These are phyloP conservation scores for Clitoria ternatea DNA, from an alignment of 306 rosid genomes.

Conservation along the genomic window DNA sequence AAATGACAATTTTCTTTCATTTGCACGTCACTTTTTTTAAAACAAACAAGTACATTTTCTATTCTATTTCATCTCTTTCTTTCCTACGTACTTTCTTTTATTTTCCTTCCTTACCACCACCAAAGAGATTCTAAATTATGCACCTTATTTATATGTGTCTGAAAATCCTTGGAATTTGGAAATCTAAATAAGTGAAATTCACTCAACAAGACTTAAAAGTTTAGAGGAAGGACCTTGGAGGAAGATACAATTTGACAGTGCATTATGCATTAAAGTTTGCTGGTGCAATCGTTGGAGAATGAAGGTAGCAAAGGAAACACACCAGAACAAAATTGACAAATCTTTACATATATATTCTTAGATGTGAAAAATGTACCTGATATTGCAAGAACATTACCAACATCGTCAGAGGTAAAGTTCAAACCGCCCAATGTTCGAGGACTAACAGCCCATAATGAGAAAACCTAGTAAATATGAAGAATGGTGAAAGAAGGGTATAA, in stretches of 20 bases:
- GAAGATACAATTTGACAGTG: not conserved
- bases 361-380: constrained; percentile 43
- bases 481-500: not conserved
- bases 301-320: not conserved
- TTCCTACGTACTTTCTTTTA: no score
- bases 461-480: constrained; percentile 37
- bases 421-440: constrained; percentile 64
- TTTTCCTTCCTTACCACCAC: no score
- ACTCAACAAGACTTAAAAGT: not conserved
- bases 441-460: constrained; percentile 84
- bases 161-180: not conserved
- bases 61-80: no score
- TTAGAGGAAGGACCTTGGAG: not conserved
- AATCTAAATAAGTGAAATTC: not conserved
- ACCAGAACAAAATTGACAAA: not conserved
- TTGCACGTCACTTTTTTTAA: no score
- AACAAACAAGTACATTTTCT: no score
- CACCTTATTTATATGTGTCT: not conserved
- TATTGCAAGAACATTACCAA: constrained; percentile 64
- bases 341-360: not conserved
- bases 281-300: not conserved
- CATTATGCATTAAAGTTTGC: not conserved
- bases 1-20: no score
- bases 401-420: constrained; percentile 45
- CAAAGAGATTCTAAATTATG: not conserved